A percentile compares a stretch with the other conserved stretches of the same genome.
Conservation (phyloP, 208 protist genomes). For the Leishmania amazonensis region DNA sequence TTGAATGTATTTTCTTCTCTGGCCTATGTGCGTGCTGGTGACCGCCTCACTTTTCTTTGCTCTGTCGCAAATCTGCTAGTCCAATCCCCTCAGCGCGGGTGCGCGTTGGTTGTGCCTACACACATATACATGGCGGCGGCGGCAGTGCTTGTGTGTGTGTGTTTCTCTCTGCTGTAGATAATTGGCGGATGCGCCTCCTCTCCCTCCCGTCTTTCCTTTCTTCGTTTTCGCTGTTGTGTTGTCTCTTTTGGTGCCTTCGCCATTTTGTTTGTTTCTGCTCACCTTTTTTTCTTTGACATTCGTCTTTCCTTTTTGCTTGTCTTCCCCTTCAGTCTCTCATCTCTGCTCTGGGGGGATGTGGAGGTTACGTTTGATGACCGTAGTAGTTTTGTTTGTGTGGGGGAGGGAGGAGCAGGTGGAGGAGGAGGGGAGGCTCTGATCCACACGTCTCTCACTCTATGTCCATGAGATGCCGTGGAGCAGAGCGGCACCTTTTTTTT, state of each 20-base stretch:
- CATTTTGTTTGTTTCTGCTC: neutral
- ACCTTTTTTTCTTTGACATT: neutral
- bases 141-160: neutral
- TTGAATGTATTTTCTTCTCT: neutral
- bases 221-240: neutral
- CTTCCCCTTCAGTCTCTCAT: neutral
- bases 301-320: neutral
- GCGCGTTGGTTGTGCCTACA: neutral
- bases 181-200: neutral
- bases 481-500: neutral
- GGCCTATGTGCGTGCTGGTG: neutral
- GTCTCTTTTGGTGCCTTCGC: neutral
- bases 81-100: too few relatives aligned
- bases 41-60: neutral
- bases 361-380: neutral
- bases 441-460: neutral
- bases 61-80: neutral
- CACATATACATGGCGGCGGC: too few relatives aligned
- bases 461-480: neutral
- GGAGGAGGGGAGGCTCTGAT: too few relatives aligned
- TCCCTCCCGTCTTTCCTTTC: neutral
- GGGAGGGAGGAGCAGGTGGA: too few relatives aligned
- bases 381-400: neutral
- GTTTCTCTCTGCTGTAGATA: neutral
- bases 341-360: neutral